Percentiles rank a stretch among this genome's conserved stretches.
Evolutionary conservation across 257 asterid genomes (phyloP).

Genomic region (Petunia secreta): DNA sequence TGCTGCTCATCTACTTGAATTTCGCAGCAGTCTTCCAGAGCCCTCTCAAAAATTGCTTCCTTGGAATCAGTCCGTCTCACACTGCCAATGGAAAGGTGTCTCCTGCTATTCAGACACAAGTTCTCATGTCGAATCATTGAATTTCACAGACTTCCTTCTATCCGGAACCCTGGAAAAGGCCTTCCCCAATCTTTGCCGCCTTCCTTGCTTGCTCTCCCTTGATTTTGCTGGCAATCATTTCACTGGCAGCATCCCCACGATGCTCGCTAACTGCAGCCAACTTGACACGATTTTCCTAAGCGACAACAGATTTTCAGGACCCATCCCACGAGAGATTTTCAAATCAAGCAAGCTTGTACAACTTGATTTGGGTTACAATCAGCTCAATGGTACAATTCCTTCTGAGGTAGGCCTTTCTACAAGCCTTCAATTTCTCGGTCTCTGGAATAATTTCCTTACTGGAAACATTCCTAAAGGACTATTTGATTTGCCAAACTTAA

Average conservation of each 20-base stretch:
- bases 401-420: constrained; percentile 10
- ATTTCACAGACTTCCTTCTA: constrained; percentile 29
- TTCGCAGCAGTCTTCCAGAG: constrained; percentile 44
- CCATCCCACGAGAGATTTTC: constrained; percentile 46
- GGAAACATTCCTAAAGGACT: constrained; percentile 46
- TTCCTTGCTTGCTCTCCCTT: constrained; percentile 38
- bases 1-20: constrained; percentile 43
- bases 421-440: constrained; percentile 20
- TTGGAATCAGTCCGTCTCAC: constrained; percentile 45
- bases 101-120: constrained; percentile 39
- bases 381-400: constrained; percentile 44
- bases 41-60: constrained; percentile 41
- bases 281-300: constrained; percentile 35
- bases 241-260: constrained; percentile 41
- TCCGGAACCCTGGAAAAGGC: constrained; percentile 40
- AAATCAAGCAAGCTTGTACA: constrained; percentile 36
- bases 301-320: constrained; percentile 41
- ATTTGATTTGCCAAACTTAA: constrained; percentile 41
- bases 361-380: constrained; percentile 48
- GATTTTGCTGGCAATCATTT: constrained; percentile 48
- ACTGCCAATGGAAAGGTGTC: constrained; percentile 54
- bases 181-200: constrained; percentile 34
- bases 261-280: constrained; percentile 48
- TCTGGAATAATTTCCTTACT: constrained; percentile 32
- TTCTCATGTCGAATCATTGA: constrained; percentile 39